phyloP scores from a whole-genome alignment of 345 rosid species.

The Melastoma malabathricum region DNA sequence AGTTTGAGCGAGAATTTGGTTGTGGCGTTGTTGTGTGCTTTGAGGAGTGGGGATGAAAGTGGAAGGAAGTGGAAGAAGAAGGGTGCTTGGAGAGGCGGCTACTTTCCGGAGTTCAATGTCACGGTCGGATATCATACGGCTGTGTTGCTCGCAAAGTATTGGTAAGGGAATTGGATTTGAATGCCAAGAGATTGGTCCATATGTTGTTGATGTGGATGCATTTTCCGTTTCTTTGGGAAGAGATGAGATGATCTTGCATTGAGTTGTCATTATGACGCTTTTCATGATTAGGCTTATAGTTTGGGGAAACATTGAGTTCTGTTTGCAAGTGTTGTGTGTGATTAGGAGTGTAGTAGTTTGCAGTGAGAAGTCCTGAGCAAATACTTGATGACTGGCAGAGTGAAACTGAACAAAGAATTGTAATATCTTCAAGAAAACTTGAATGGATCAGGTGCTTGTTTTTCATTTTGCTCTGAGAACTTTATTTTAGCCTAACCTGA shows the following conservation, averaged over 20 bases:
- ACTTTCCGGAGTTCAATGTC: constrained; percentile 70
- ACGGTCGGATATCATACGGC: constrained; percentile 90
- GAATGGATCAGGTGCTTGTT: too few relatives aligned
- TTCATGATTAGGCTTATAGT: too few relatives aligned
- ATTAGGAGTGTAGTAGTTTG: too few relatives aligned
- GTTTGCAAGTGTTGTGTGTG: too few relatives aligned
- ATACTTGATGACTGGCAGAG: too few relatives aligned
- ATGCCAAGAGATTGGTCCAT: neutral
- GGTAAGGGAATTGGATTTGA: constrained; percentile 21
- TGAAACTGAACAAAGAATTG: too few relatives aligned
- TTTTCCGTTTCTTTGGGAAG: neutral
- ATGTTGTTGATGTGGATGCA: neutral
- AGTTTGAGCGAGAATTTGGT: constrained; percentile 81
- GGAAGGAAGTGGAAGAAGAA: constrained; percentile 84
- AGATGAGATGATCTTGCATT: constrained; percentile 1
- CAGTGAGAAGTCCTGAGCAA: too few relatives aligned
- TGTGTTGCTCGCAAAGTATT: constrained; percentile 68
- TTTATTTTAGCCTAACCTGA: too few relatives aligned
- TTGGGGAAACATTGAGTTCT: too few relatives aligned
- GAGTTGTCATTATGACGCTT: neutral
- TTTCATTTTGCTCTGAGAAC: too few relatives aligned
- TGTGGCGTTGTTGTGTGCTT: constrained; percentile 64
- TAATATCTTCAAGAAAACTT: too few relatives aligned
- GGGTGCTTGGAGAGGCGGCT: constrained; percentile 95
- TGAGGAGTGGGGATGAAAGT: constrained; percentile 55